phyloP scores from a whole-genome alignment of 2,329 filamentous ascomycete species.

The Bretziella fagacearum region DNA sequence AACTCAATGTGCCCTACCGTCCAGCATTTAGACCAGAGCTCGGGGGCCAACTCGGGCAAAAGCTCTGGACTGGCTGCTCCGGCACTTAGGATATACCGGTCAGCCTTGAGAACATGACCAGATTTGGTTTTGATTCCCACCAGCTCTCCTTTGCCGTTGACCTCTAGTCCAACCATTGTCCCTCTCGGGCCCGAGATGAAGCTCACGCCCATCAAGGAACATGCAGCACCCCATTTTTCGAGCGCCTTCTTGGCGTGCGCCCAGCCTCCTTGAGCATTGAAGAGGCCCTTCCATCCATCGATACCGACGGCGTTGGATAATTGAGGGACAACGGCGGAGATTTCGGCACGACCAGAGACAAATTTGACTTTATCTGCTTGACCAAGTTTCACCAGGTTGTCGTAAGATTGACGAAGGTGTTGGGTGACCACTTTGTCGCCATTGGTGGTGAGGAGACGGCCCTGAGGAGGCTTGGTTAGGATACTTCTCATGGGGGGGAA shows the following conservation, averaged over 20 bases:
- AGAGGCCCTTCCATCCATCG: conserved; percentile 9
- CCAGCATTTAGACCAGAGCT: conserved; percentile 12
- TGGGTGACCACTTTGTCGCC: conserved; percentile 10
- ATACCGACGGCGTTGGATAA: neutral
- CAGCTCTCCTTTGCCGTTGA: conserved; percentile 8
- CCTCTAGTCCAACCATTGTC: conserved; percentile 18
- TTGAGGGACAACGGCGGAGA: conserved; percentile 1
- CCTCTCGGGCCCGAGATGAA: conserved; percentile 21
- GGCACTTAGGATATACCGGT: conserved; percentile 46
- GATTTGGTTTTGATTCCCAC: conserved; percentile 19
- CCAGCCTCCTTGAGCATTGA: conserved; percentile 21
- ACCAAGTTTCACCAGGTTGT: conserved; percentile 18
- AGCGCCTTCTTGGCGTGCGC: conserved; percentile 18
- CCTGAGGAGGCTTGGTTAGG: too few species aligned
- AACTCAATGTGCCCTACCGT: conserved; percentile 47
- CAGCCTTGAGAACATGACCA: conserved; percentile 32
- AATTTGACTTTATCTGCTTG: conserved; percentile 17
- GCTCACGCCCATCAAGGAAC: conserved; percentile 18
- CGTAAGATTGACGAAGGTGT: conserved; percentile 14
- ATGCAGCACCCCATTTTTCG: conserved; percentile 14
- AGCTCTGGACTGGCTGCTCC: conserved; percentile 46
- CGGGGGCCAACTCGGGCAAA: conserved; percentile 39
- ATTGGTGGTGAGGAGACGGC: conserved; percentile 14
- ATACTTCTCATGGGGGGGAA: too few species aligned
- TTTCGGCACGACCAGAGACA: neutral